Percentiles rank a stretch among this genome's conserved stretches.
Evolutionary conservation across 768 basidiomycete genomes (phyloP).

Genomic region (Vararia minispora): DNA sequence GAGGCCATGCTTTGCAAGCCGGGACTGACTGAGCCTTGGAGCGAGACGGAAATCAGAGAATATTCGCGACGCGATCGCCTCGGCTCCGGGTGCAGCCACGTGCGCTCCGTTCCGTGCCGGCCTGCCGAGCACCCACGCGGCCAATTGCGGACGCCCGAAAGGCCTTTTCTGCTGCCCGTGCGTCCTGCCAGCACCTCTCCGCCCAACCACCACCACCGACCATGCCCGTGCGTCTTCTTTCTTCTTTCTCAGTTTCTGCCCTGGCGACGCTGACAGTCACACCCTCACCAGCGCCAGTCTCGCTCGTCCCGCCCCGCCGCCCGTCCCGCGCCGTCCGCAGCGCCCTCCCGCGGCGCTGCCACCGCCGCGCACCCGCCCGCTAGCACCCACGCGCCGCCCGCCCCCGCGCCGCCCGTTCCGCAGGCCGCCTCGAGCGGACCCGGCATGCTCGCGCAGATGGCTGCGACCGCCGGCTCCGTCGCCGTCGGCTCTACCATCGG

Average conservation of each 20-base stretch:
- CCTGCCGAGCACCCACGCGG: too few species aligned
- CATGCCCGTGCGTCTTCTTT: conserved; percentile 39
- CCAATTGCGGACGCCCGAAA: too few species aligned
- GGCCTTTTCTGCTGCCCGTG: not conserved
- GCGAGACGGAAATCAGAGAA: too few species aligned
- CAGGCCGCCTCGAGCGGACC: conserved; percentile 28
- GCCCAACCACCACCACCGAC: conserved; percentile 7
- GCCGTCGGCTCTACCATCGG: conserved; percentile 82
- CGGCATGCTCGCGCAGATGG: conserved; percentile 76
- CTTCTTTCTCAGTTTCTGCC: not conserved
- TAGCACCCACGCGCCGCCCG: conserved; percentile 33
- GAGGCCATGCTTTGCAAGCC: too few species aligned
- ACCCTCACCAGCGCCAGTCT: conserved; percentile 53
- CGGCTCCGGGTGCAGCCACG: too few species aligned
- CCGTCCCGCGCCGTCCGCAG: conserved; percentile 33
- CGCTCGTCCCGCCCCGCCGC: conserved; percentile 58
- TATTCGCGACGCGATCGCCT: too few species aligned
- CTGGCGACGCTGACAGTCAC: not conserved
- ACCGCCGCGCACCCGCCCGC: conserved; percentile 22
- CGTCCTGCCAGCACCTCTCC: conserved; percentile 3
- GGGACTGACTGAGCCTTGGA: too few species aligned
- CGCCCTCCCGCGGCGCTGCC: conserved; percentile 23
- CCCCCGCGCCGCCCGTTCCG: conserved; percentile 24
- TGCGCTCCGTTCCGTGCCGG: too few species aligned
- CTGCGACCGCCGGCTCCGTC: conserved; percentile 83